phyloP scores from a whole-genome alignment of 1,284 basidiomycete genomes.

The Ganoderma sp. region DNA sequence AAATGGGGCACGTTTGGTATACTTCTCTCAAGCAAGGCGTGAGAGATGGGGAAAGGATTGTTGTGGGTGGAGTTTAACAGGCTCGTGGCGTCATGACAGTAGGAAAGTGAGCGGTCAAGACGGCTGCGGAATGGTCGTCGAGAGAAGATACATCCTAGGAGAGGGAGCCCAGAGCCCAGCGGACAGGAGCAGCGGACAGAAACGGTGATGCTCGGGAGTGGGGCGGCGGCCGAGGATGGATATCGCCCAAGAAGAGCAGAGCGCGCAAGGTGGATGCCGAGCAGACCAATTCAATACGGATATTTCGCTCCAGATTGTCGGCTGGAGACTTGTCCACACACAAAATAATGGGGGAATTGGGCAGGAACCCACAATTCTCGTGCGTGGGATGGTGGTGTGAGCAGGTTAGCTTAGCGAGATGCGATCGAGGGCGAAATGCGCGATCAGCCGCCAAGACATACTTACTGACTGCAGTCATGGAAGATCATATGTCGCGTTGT shows the following conservation, averaged over 20 bases:
- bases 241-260: conserved; percentile 24
- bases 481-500: neutral
- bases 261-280: conserved; percentile 27
- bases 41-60: conserved; percentile 20
- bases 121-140: conserved; percentile 25
- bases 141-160: conserved; percentile 28
- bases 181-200: conserved; percentile 14
- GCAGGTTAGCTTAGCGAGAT: neutral
- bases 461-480: neutral
- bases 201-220: conserved; percentile 27
- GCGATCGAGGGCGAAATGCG: conserved; percentile 1
- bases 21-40: conserved; percentile 29
- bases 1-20: conserved; percentile 24
- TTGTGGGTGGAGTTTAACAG: conserved; percentile 25
- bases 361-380: conserved; percentile 1
- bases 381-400: conserved; percentile 17
- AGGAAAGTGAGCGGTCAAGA: conserved; percentile 10
- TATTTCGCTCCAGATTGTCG: conserved; percentile 23
- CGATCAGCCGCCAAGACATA: neutral
- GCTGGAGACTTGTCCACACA: conserved; percentile 18
- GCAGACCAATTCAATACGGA: conserved; percentile 20
- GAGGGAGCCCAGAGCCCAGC: conserved; percentile 21
- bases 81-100: conserved; percentile 26
- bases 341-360: neutral
- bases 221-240: conserved; percentile 26